These are phyloP conservation scores for Abrus pulchellus DNA, from an alignment of 306 rosid genomes.

Conservation along the genomic window DNA sequence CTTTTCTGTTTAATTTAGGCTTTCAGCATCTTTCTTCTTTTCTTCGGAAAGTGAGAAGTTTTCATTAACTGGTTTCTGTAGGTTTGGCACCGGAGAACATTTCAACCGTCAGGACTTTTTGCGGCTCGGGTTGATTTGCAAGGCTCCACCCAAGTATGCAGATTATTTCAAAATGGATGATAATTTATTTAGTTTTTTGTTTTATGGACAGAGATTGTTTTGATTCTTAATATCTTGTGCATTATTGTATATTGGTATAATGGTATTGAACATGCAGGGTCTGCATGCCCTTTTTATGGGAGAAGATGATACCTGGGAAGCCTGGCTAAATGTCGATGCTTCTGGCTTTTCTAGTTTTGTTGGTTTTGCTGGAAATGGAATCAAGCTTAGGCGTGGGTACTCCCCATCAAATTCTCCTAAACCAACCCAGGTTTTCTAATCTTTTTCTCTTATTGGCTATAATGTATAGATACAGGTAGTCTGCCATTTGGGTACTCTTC, in stretches of 20 bases:
- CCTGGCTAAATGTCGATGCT: slow-evolving; percentile 90
- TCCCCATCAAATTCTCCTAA: slow-evolving; percentile 80
- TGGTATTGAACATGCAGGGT: slow-evolving; percentile 68
- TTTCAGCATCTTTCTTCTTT: background rate
- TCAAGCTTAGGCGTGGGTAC: slow-evolving; percentile 96
- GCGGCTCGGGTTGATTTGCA: slow-evolving; percentile 98
- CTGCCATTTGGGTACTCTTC: slow-evolving; percentile 23
- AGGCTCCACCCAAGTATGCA: slow-evolving; percentile 82
- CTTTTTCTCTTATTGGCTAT: slow-evolving; percentile 17
- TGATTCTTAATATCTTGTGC: slow-evolving; percentile 34
- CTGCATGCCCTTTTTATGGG: slow-evolving; percentile 94
- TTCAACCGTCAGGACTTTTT: slow-evolving; percentile 99
- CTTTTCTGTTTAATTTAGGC: background rate
- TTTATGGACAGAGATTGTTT: slow-evolving; percentile 37
- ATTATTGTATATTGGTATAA: slow-evolving; percentile 50
- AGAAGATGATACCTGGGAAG: slow-evolving; percentile 98
- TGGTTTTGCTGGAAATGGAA: slow-evolving; percentile 70
- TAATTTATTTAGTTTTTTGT: slow-evolving; percentile 10
- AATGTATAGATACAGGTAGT: background rate
- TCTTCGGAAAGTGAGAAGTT: background rate
- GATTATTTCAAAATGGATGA: slow-evolving; percentile 42
- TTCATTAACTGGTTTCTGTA: slow-evolving; percentile 48
- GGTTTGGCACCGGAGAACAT: slow-evolving; percentile 97
- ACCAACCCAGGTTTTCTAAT: slow-evolving; percentile 76
- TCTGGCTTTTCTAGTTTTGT: slow-evolving; percentile 85